phyloP scores from a whole-genome alignment of 495 filamentous ascomycete genomes.

The Geoglossum glabrum region DNA sequence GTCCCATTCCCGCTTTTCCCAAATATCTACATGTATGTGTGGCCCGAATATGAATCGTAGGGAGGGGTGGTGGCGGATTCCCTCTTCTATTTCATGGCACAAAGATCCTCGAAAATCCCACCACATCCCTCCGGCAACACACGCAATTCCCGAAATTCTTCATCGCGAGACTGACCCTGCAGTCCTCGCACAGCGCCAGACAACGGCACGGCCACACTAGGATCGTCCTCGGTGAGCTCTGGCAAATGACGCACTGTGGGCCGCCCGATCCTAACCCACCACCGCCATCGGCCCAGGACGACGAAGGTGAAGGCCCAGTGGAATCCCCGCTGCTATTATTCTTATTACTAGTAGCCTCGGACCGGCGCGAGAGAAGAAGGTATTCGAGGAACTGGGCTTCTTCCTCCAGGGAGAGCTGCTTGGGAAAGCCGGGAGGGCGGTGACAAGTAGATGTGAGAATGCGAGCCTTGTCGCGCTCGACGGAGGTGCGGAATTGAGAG shows the following conservation, averaged over 20 bases:
- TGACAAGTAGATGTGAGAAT: slow-evolving; percentile 34
- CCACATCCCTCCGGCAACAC: slow-evolving; percentile 71
- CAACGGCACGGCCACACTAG: slow-evolving; percentile 95
- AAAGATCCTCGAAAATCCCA: slow-evolving; percentile 74
- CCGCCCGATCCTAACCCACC: slow-evolving; percentile 53
- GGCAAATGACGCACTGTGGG: slow-evolving; percentile 85
- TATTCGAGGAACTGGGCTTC: slow-evolving; percentile 65
- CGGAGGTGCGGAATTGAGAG: slow-evolving; percentile 44
- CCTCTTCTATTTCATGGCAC: slow-evolving; percentile 44
- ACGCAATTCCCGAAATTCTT: slow-evolving; percentile 94
- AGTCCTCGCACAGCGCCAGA: slow-evolving; percentile 85
- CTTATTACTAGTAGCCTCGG: background rate
- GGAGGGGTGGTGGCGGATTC: no score
- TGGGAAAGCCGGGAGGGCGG: slow-evolving; percentile 13
- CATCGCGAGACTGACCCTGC: slow-evolving; percentile 78
- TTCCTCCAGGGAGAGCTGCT: slow-evolving; percentile 40
- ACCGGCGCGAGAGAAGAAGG: slow-evolving; percentile 47
- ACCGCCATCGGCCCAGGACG: slow-evolving; percentile 44
- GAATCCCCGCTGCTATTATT: background rate
- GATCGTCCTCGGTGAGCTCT: slow-evolving; percentile 66
- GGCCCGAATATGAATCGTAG: no score
- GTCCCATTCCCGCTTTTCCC: no score
- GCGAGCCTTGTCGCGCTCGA: slow-evolving; percentile 42
- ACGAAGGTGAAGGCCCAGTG: slow-evolving; percentile 1
- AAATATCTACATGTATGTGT: no score